Evolutionary conservation across 2,329 filamentous ascomycete species (phyloP).

Genomic region (Allantophomopsis lycopodina): DNA sequence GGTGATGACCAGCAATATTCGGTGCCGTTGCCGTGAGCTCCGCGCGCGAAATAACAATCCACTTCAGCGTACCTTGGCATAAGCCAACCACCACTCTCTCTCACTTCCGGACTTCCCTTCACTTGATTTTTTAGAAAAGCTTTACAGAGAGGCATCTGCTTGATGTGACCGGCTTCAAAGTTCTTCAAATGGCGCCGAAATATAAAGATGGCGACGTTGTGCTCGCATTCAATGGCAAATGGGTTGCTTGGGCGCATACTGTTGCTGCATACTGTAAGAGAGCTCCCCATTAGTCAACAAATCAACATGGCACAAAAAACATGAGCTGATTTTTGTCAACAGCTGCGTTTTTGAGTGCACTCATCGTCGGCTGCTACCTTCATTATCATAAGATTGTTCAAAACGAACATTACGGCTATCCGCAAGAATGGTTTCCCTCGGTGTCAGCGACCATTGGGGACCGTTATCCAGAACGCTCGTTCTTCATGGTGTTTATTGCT

Average conservation of each 20-base stretch:
- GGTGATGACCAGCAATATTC: too few relatives aligned
- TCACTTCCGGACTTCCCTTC: too few relatives aligned
- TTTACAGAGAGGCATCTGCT: neutral
- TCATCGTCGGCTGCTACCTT: slow-evolving; percentile 65
- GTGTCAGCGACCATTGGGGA: slow-evolving; percentile 96
- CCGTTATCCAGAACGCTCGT: slow-evolving; percentile 87
- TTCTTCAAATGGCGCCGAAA: slow-evolving; percentile 27
- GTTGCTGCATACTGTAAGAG: slow-evolving; percentile 62
- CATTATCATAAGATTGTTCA: slow-evolving; percentile 97
- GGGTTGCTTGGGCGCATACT: slow-evolving; percentile 85
- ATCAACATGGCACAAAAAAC: too few relatives aligned
- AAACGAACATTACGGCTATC: slow-evolving; percentile 92
- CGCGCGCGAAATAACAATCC: too few relatives aligned
- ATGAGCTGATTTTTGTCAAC: slow-evolving; percentile 4
- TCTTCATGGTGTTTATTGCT: slow-evolving; percentile 96
- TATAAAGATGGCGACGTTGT: slow-evolving; percentile 52
- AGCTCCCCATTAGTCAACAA: neutral
- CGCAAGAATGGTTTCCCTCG: slow-evolving; percentile 91
- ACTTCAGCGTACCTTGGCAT: too few relatives aligned
- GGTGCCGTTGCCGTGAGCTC: too few relatives aligned
- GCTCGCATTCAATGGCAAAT: slow-evolving; percentile 66
- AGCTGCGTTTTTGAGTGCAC: slow-evolving; percentile 78
- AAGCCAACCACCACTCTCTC: neutral
- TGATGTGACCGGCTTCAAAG: slow-evolving; percentile 11
- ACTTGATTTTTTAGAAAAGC: too few relatives aligned